These are phyloP conservation scores for Quercus engelmannii DNA, from an alignment of 306 rosid genomes.

Conservation along the genomic window DNA sequence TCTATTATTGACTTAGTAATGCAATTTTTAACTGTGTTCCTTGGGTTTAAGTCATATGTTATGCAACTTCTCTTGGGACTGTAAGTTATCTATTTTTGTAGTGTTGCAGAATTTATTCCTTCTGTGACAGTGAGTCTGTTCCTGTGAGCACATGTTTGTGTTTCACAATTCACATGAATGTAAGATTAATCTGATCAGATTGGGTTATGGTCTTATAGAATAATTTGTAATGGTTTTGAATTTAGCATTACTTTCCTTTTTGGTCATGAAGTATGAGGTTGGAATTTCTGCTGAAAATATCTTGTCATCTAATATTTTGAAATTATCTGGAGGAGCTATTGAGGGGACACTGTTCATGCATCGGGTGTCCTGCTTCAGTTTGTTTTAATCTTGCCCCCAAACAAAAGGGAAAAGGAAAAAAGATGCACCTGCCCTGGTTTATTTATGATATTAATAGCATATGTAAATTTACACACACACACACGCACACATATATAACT, in stretches of 20 bases:
- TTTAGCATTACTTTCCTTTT: not conserved
- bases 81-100: not conserved
- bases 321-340: not conserved
- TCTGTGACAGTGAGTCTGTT: not conserved
- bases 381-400: not conserved
- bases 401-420: not conserved
- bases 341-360: not conserved
- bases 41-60: not conserved
- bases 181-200: not conserved
- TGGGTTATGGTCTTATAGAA: not conserved
- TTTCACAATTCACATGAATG: not conserved
- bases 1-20: slow-evolving; percentile 13
- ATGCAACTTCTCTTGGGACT: not conserved
- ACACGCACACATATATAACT: too few relatives aligned
- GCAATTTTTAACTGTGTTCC: slow-evolving; percentile 18
- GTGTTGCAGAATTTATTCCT: not conserved
- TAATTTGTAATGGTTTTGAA: not conserved
- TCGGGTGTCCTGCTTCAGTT: not conserved
- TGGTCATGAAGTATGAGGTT: not conserved
- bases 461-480: not conserved
- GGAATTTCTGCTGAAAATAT: not conserved
- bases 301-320: not conserved
- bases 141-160: not conserved
- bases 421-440: too few relatives aligned
- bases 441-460: too few relatives aligned